Base-by-base conservation (phyloP, 345 rosid species). In the Ceriops tagal region DNA sequence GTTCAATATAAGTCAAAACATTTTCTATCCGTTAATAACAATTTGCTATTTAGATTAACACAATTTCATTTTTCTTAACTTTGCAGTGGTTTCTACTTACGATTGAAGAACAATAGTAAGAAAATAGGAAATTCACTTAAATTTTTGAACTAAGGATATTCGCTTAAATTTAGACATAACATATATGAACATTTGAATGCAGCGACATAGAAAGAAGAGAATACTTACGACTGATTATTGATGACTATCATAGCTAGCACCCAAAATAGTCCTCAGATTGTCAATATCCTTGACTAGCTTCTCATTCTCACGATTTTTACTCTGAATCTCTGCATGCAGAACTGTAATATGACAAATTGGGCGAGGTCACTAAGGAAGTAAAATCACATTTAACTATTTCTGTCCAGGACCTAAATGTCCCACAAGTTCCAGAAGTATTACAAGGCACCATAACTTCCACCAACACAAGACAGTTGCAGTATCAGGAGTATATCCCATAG, bases 321-420 rank as follows among this genome's bases (percentile, higher is more conserved):
- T 73, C 64, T 71, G 75, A 71, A 78, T 71, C 78, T 78, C 84
- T 59, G 16, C 79, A 57, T 53, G 37, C 64, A 84, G 61, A 68
- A 79, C 85, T 84, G 79, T 77, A 75, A 52, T 56, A 62, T 30
- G 67, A 63, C 26, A 62, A 67, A 39, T 53, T 13, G 26, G 28
- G 20, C 22, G 20, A 51, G 39, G 35, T 21, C 31, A 60, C 43
- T 19, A 39, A 39, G 51, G 31, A 11, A 31, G 39, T 32, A 30
- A 1, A 10, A 61, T 20, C 21, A 15, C 18, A 18, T 24, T 55
- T 21, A 47, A 47, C 35, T 30, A 61, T 35, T n/a, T 26, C 46
- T 19, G 30, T 43, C 34, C 1, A 67, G 66, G 9, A 34, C 37
- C 37, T 34, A 34, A 34, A 64, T 24, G 56, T 34, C 46, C 35